phyloP scores from a whole-genome alignment of 352 stramenopile species.

The Globisporangium barbulae region DNA sequence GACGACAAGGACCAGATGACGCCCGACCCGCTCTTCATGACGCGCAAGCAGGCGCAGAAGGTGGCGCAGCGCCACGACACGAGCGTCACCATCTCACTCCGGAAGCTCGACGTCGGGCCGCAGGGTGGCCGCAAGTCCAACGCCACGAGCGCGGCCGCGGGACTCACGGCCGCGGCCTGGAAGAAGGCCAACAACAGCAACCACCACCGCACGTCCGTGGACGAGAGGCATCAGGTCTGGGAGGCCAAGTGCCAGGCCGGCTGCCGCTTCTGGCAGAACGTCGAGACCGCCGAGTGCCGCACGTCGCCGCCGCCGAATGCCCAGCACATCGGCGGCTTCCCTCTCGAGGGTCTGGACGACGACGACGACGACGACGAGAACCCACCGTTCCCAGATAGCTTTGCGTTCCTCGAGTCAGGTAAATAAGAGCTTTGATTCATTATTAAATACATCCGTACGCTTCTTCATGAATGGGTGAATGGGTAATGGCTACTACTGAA shows the following conservation, averaged over 20 bases:
- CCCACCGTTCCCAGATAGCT: slow-evolving; percentile 51
- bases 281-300: slow-evolving; percentile 63
- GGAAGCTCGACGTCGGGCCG: slow-evolving; percentile 36
- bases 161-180: slow-evolving; percentile 17
- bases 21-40: slow-evolving; percentile 70
- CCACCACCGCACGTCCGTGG: slow-evolving; percentile 13
- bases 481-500: not conserved
- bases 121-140: slow-evolving; percentile 17
- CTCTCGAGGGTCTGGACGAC: slow-evolving; percentile 17
- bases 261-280: slow-evolving; percentile 75
- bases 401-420: slow-evolving; percentile 54
- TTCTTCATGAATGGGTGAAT: not conserved
- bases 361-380: slow-evolving; percentile 29
- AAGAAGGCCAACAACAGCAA: slow-evolving; percentile 37
- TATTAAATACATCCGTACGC: slow-evolving; percentile 5
- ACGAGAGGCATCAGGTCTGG: slow-evolving; percentile 48
- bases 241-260: slow-evolving; percentile 60
- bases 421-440: not conserved
- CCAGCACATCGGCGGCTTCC: slow-evolving; percentile 5
- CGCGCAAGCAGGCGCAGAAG: slow-evolving; percentile 74
- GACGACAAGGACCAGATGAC: slow-evolving; percentile 40
- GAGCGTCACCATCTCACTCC: slow-evolving; percentile 31
- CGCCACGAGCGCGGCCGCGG: slow-evolving; percentile 13
- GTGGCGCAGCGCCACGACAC: slow-evolving; percentile 46
- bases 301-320: slow-evolving; percentile 18